phyloP scores from a whole-genome alignment of 768 basidiomycete species.

The Podaxis pistillaris region DNA sequence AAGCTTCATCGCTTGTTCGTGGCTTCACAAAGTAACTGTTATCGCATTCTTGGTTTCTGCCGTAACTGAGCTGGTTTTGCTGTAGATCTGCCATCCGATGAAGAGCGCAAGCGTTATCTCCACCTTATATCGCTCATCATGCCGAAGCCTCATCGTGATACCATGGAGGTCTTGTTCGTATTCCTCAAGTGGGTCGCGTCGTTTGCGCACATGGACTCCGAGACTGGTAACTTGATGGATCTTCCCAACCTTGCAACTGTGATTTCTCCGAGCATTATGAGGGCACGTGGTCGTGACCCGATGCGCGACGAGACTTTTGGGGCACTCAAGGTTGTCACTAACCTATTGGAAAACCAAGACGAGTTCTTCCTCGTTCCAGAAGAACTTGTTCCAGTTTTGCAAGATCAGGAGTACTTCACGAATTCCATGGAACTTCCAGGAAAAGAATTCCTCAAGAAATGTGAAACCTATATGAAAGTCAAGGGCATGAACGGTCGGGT shows the following conservation, averaged over 20 bases:
- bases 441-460: slow-evolving; percentile 95
- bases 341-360: slow-evolving; percentile 90
- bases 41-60: not conserved
- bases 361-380: slow-evolving; percentile 93
- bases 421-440: slow-evolving; percentile 86
- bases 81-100: slow-evolving; percentile 67
- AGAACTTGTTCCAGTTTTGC: slow-evolving; percentile 83
- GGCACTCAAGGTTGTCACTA: slow-evolving; percentile 82
- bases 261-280: slow-evolving; percentile 97
- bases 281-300: slow-evolving; percentile 81
- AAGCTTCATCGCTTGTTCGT: slow-evolving; percentile 88
- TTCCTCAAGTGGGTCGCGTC: slow-evolving; percentile 99
- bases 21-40: slow-evolving; percentile 77
- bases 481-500: slow-evolving; percentile 61
- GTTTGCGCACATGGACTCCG: slow-evolving; percentile 96
- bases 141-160: slow-evolving; percentile 94
- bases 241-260: slow-evolving; percentile 93
- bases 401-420: slow-evolving; percentile 90
- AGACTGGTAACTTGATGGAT: slow-evolving; percentile 99
- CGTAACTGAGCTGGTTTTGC: slow-evolving; percentile 12
- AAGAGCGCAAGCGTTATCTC: slow-evolving; percentile 78
- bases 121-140: slow-evolving; percentile 85
- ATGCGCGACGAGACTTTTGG: slow-evolving; percentile 92
- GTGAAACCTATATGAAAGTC: slow-evolving; percentile 83
- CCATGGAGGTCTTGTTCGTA: slow-evolving; percentile 95